A percentile compares a stretch with the other conserved stretches of the same genome.
These are phyloP conservation scores for Eutrema heterophyllum DNA, from an alignment of 345 rosid genomes.

Conservation along the genomic window DNA sequence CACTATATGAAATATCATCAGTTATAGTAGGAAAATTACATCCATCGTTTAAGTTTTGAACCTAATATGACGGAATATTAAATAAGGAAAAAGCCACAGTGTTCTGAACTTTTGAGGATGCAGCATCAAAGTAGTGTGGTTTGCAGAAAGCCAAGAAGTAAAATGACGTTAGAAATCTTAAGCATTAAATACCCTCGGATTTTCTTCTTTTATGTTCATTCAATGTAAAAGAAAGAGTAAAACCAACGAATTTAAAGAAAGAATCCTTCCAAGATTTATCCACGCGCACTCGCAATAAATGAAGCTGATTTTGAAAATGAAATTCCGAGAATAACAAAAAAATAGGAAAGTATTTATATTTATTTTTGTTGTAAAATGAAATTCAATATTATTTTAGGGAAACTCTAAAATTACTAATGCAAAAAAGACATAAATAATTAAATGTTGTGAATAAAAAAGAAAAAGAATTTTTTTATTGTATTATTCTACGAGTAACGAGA, in stretches of 20 bases:
- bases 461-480: no score
- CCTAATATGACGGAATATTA: neutral
- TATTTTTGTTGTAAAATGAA: no score
- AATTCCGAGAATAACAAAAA: neutral
- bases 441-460: no score
- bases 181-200: slow-evolving; percentile 17
- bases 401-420: no score
- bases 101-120: neutral
- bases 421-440: no score
- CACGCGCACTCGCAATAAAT: slow-evolving; percentile 28
- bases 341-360: neutral
- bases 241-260: slow-evolving; percentile 14
- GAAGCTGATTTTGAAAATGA: slow-evolving; percentile 21
- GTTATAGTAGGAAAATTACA: neutral
- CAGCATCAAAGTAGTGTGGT: neutral
- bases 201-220: slow-evolving; percentile 23
- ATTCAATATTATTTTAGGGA: no score
- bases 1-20: neutral
- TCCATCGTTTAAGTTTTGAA: neutral
- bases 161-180: neutral
- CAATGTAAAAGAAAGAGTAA: slow-evolving; percentile 15
- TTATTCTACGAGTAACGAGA: no score
- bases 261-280: slow-evolving; percentile 25
- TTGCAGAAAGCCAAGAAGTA: slow-evolving; percentile 2
- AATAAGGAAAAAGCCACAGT: neutral